These are phyloP conservation scores for Solanum sejunctum DNA, from an alignment of 257 asterid genomes.

Conservation along the genomic window DNA sequence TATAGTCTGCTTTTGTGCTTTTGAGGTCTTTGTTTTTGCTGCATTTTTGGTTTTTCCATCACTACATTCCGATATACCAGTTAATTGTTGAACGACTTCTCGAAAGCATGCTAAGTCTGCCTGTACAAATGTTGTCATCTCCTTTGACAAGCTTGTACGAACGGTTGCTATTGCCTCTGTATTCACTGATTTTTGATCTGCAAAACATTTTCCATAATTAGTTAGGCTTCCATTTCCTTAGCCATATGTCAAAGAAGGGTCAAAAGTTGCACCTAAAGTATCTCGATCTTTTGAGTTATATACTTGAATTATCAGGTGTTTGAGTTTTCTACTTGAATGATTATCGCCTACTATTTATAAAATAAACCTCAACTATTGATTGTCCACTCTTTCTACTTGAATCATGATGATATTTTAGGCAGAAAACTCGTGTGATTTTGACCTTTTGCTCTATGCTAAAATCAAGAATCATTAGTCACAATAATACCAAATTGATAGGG, in stretches of 20 bases:
- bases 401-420: background rate
- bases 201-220: background rate
- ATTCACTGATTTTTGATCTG: background rate
- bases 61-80: conserved; percentile 11
- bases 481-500: background rate
- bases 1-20: background rate
- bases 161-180: background rate
- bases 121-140: conserved; percentile 11
- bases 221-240: background rate
- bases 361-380: too few species aligned
- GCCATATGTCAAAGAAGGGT: background rate
- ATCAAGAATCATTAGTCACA: background rate
- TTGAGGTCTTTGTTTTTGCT: background rate
- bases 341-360: too few species aligned
- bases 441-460: background rate
- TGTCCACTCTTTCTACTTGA: too few species aligned
- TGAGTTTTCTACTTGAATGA: background rate
- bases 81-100: conserved; percentile 28
- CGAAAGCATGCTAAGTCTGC: conserved; percentile 23
- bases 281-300: background rate
- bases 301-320: background rate
- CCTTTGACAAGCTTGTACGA: background rate
- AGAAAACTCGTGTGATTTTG: background rate
- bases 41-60: conserved; percentile 6
- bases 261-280: background rate